Base-by-base conservation (phyloP, 495 filamentous ascomycete species). In the Penicillium pulvis region DNA sequence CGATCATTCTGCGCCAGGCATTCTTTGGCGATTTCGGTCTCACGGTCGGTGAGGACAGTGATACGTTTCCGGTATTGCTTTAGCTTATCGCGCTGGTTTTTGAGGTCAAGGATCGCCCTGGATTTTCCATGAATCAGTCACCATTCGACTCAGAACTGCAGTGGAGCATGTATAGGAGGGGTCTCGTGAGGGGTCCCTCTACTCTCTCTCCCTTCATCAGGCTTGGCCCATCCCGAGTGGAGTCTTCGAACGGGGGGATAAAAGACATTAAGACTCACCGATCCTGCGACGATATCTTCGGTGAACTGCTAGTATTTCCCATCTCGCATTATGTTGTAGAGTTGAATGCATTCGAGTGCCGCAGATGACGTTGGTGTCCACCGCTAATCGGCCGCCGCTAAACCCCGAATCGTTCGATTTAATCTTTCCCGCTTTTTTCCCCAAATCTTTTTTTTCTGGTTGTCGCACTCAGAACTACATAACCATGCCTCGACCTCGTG, bases 31-130 rank as follows among this genome's bases (percentile, higher is more conserved):
- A 92, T 87, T 39, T 81, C 85, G 26, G 86, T 93, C 72, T 98
- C 95, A 53, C 86, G 85, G 68, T 86, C 75, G 12, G 94, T 96
- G 20, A 98, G 84, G 51, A 89, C 79, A 31, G 86, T 86, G 68
- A 98, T 93, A 62, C 90, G 89, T 58, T 87, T 86, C 71, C 96
- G 92, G 75, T 98, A 97, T 66, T 95, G 90, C 61, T 92, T 91
- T 2, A 98, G 90, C 66, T 90, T 92, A 81, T 98, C 94, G 70
- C 94, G 93, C 75, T 98, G 95, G 77, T 87, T 90, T 74, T 98
- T 98, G 71, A 98, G 86, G 76, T 98, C 92, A 57, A 97, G 88
- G 72, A 98, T 97, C 36, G 94, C 94, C 67, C 90, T 93, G 11
- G 19, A 28, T 24, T 19, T 23, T n/a, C 20, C 23, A 19, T 6